Evolutionary conservation across 352 stramenopile species (phyloP).

Genomic region (Blastocystis hominis): DNA sequence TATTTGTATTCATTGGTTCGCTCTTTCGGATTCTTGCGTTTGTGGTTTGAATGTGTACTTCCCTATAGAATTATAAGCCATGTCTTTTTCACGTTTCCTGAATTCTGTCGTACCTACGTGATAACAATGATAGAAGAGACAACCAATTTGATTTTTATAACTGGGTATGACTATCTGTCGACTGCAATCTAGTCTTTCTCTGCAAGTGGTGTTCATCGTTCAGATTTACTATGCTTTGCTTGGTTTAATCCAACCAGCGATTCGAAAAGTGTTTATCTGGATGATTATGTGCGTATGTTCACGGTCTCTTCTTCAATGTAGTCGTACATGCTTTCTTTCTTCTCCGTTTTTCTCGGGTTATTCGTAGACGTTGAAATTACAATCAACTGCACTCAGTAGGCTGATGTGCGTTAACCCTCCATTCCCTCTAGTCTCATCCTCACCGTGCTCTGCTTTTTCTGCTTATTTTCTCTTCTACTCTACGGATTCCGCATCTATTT

Average conservation of each 20-base stretch:
- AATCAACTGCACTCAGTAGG: background rate
- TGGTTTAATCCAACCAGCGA: background rate
- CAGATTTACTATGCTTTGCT: slow-evolving; percentile 32
- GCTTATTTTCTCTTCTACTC: background rate
- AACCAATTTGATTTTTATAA: slow-evolving; percentile 41
- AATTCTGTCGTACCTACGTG: background rate
- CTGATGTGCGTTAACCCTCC: background rate
- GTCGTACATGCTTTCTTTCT: background rate
- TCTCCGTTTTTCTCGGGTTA: background rate
- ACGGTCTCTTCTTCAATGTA: background rate
- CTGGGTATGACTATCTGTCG: background rate
- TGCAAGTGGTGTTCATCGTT: slow-evolving; percentile 23
- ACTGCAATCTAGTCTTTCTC: background rate
- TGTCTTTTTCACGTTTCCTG: background rate
- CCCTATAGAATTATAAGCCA: background rate
- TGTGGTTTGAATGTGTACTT: background rate
- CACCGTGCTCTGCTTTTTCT: background rate
- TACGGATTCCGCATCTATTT: slow-evolving; percentile 9
- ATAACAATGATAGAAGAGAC: slow-evolving; percentile 7
- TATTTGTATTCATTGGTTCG: slow-evolving; percentile 15
- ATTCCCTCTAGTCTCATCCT: background rate
- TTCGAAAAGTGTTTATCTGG: slow-evolving; percentile 28
- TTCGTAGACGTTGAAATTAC: background rate
- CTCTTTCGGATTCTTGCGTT: slow-evolving; percentile 1
- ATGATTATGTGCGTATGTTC: slow-evolving; percentile 13